Percentiles rank a stretch among this genome's conserved stretches.
These are phyloP conservation scores for Bidens hawaiensis DNA, from an alignment of 140 eudicot species.

Conservation along the genomic window DNA sequence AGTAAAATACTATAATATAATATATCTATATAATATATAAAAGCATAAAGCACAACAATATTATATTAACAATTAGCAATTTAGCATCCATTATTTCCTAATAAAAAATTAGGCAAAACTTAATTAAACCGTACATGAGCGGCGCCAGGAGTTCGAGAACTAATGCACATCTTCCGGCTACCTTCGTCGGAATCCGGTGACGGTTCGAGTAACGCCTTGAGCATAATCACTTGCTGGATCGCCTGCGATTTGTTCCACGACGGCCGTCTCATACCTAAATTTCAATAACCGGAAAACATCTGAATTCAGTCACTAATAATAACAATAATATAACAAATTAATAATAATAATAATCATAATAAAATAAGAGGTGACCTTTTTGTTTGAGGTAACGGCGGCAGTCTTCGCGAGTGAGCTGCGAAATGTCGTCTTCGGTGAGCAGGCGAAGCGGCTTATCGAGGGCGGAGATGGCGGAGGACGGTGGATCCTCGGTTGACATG, in stretches of 20 bases:
- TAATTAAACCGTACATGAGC: slow-evolving; percentile 36
- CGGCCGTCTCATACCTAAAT: slow-evolving; percentile 95
- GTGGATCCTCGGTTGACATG: slow-evolving; percentile 57
- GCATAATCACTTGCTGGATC: slow-evolving; percentile 91
- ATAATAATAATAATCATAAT: too few relatives aligned
- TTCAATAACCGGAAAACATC: too few relatives aligned
- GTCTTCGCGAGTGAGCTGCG: slow-evolving; percentile 98
- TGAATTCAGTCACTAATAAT: too few relatives aligned
- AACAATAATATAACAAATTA: too few relatives aligned
- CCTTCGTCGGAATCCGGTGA: slow-evolving; percentile 40
- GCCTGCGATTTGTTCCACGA: slow-evolving; percentile 99
- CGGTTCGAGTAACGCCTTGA: slow-evolving; percentile 80
- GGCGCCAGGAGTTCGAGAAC: slow-evolving; percentile 37
- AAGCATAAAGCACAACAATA: slow-evolving; percentile 21
- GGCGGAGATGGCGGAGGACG: slow-evolving; percentile 25
- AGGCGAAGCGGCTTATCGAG: slow-evolving; percentile 84
- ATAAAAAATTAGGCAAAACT: background rate
- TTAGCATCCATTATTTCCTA: background rate
- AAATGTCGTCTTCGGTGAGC: slow-evolving; percentile 96
- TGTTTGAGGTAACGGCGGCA: slow-evolving; percentile 94
- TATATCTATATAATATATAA: slow-evolving; percentile 1
- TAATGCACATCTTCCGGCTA: slow-evolving; percentile 41
- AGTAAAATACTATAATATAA: background rate
- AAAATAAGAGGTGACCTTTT: slow-evolving; percentile 59
- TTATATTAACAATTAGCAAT: background rate